A percentile compares a stretch with the other conserved stretches of the same genome.
Evolutionary conservation across 768 basidiomycete species (phyloP).

Genomic region (Suillus weaverae): DNA sequence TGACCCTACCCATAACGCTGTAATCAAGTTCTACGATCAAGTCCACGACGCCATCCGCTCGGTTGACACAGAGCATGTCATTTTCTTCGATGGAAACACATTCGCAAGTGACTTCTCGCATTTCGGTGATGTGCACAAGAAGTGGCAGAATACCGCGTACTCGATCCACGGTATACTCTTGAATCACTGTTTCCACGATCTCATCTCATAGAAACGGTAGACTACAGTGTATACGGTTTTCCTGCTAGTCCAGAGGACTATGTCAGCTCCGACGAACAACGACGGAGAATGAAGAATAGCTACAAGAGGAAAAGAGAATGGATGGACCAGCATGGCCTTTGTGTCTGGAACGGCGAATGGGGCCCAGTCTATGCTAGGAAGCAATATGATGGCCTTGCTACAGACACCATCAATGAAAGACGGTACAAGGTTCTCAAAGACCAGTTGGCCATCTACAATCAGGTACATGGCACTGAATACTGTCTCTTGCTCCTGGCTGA

Average conservation of each 20-base stretch:
- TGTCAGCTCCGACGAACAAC: conserved; percentile 52
- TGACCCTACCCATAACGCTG: conserved; percentile 62
- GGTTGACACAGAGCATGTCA: conserved; percentile 66
- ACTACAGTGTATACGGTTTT: conserved; percentile 59
- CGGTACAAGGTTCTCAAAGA: conserved; percentile 70
- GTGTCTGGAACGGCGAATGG: conserved; percentile 83
- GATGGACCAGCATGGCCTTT: conserved; percentile 67
- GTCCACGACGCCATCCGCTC: conserved; percentile 70
- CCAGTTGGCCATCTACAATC: conserved; percentile 70
- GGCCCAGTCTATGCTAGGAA: conserved; percentile 77
- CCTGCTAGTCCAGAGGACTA: conserved; percentile 59
- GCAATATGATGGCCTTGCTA: conserved; percentile 57
- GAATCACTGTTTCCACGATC: neutral
- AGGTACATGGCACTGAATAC: conserved; percentile 34
- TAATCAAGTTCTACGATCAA: conserved; percentile 67
- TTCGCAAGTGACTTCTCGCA: conserved; percentile 78
- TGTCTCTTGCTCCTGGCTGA: neutral
- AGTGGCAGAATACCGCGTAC: conserved; percentile 72
- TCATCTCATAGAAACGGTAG: conserved; percentile 8
- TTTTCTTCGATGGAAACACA: conserved; percentile 86
- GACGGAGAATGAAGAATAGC: conserved; percentile 48
- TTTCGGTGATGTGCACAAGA: conserved; percentile 61
- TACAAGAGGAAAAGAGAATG: conserved; percentile 77
- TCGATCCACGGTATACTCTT: conserved; percentile 62
- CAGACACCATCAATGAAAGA: conserved; percentile 63